These are phyloP conservation scores for Pythium rhizo-oryzae DNA, from an alignment of 352 stramenopile genomes.

Conservation along the genomic window DNA sequence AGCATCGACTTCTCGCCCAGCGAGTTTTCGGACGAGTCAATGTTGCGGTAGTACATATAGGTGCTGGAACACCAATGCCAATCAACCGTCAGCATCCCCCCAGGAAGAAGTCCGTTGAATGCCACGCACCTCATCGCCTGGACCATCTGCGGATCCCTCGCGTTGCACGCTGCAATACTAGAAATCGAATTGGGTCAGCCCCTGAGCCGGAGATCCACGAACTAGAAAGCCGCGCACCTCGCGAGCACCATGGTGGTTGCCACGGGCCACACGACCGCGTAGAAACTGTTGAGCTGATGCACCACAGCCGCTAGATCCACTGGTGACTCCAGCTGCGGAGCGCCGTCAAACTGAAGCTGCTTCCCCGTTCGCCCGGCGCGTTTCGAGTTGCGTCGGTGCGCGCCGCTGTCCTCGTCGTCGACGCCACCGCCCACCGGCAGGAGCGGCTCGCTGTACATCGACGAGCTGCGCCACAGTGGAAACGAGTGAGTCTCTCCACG, in stretches of 20 bases:
- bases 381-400: neutral
- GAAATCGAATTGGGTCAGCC: too few species aligned
- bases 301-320: conserved; percentile 43
- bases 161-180: conserved; percentile 56
- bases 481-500: neutral
- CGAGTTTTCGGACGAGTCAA: conserved; percentile 49
- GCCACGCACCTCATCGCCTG: conserved; percentile 52
- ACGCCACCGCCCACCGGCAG: conserved; percentile 18
- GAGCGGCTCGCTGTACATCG: conserved; percentile 60
- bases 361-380: neutral
- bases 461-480: neutral
- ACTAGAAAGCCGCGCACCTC: conserved; percentile 33
- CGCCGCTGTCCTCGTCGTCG: neutral
- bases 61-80: conserved; percentile 29
- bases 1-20: conserved; percentile 50
- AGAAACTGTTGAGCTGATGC: conserved; percentile 77
- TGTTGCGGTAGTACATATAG: conserved; percentile 85
- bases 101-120: neutral
- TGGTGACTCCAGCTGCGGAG: conserved; percentile 2
- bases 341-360: conserved; percentile 22
- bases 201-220: too few species aligned
- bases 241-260: conserved; percentile 71
- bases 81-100: neutral
- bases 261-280: conserved; percentile 75
- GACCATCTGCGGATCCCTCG: conserved; percentile 48